These are phyloP conservation scores for Colletotrichum chrysophilum DNA, from an alignment of 2,329 filamentous ascomycete genomes.

Conservation along the genomic window DNA sequence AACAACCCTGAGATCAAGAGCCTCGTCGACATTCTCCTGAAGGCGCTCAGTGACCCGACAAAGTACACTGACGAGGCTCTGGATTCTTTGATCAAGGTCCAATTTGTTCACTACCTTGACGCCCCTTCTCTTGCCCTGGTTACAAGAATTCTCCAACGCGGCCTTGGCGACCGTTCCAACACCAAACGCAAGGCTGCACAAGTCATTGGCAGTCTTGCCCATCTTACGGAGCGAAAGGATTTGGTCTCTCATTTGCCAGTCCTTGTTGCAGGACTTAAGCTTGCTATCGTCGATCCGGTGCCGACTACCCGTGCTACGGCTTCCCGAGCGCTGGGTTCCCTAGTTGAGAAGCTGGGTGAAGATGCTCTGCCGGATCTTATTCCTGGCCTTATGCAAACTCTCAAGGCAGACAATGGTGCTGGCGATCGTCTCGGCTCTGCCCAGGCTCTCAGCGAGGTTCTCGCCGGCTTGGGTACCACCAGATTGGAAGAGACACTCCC, in stretches of 20 bases:
- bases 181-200: constrained; percentile 97
- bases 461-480: constrained; percentile 90
- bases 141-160: constrained; percentile 93
- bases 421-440: constrained; percentile 95
- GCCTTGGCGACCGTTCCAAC: constrained; percentile 85
- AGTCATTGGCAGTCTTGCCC: constrained; percentile 96
- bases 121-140: constrained; percentile 94
- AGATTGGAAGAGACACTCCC: constrained; percentile 95
- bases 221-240: constrained; percentile 95
- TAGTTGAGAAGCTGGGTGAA: constrained; percentile 98
- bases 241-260: constrained; percentile 90
- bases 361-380: constrained; percentile 97
- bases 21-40: constrained; percentile 88
- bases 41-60: constrained; percentile 95
- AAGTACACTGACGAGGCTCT: constrained; percentile 96
- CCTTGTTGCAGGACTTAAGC: constrained; percentile 85
- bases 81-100: constrained; percentile 95
- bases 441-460: constrained; percentile 93
- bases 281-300: constrained; percentile 92
- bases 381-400: constrained; percentile 94
- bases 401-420: constrained; percentile 96
- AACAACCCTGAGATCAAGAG: constrained; percentile 97
- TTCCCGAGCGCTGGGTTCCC: constrained; percentile 91
- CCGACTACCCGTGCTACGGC: constrained; percentile 95
- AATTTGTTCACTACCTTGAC: constrained; percentile 98